Evolutionary conservation across 2,329 filamentous ascomycete species (phyloP), one percentile per base, ranked within the genome.

Genomic region (Diaporthe velutina): DNA sequence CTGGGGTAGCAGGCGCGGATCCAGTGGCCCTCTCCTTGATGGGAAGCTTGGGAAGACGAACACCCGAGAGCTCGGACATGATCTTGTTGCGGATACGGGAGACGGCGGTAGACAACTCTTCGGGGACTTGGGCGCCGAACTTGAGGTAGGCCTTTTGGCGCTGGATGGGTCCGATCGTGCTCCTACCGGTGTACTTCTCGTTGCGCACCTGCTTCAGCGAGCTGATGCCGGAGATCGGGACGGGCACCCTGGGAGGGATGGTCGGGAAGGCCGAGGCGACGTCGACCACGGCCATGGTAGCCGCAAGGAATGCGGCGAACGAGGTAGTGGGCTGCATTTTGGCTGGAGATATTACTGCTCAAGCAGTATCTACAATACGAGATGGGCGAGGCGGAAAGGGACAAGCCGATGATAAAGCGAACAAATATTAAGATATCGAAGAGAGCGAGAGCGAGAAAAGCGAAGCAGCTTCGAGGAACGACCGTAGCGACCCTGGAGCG

Each of bases 61-160:
- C 64, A 13, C 64, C 64, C 45, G 54, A 33, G 33, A 77, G 52
- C 61, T 77, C 76, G 45, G 73, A 73, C 57, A 61, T 57, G 70
- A 72, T 52, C 35, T 73, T 57, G 48, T 38, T 55, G 22, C 75
- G 66, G 73, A 79, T 79, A 42, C 79, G 77, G 75, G 79, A 78
- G 42, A 84, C 79, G 54, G 81, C 82, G 58, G 73, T 73, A 70
- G 78, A 67, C 25, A 85, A 79, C 17, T 80, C 77, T 35, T 81
- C 80, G 5, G 84, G 83, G 2, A 83, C 73, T 7, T 80, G 74
- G 22, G 79, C 79, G 70, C 83, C 82, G 71, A 82, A 85, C 78
- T 86, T 86, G 70, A 80, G 79, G 78, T 86, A 86, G 35, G 82
- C 81, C 75, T 82, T 80, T 79, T 83, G 82, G 45, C 84, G 79